A percentile compares a stretch with the other conserved stretches of the same genome.
These are phyloP conservation scores for Rhamnella rubrinervis DNA, from an alignment of 331 rosid genomes.

Conservation along the genomic window DNA sequence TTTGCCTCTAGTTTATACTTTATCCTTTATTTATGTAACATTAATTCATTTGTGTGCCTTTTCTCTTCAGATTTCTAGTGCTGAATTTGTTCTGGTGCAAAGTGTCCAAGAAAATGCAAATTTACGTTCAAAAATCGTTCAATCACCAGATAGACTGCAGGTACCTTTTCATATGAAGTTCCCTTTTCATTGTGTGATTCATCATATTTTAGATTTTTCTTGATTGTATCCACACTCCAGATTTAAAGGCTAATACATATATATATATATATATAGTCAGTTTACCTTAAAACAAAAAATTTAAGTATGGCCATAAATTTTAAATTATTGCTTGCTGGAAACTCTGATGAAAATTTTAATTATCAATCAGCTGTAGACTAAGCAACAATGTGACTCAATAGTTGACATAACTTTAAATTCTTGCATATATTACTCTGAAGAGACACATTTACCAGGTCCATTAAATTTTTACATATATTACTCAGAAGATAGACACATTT, in stretches of 20 bases:
- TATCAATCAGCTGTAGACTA: too few relatives aligned
- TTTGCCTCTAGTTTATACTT: background rate
- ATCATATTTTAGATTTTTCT: background rate
- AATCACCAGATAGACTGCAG: constrained; percentile 92
- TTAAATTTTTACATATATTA: too few relatives aligned
- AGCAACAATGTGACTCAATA: too few relatives aligned
- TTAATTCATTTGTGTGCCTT: background rate
- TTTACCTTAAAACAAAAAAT: background rate
- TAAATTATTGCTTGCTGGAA: background rate
- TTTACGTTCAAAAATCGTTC: constrained; percentile 71
- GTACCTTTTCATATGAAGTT: constrained; percentile 22
- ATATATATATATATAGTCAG: background rate
- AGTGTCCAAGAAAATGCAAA: constrained; percentile 76
- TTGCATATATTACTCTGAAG: too few relatives aligned
- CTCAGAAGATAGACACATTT: too few relatives aligned
- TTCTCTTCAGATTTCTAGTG: constrained; percentile 62
- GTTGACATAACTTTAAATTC: too few relatives aligned
- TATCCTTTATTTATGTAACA: background rate
- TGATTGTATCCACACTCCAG: background rate
- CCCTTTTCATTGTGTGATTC: background rate
- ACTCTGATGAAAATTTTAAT: background rate
- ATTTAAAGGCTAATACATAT: background rate
- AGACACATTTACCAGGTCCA: too few relatives aligned
- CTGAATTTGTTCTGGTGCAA: constrained; percentile 68
- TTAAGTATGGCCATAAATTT: background rate